Evolutionary conservation across 371 early-diverging fungal species (phyloP), one percentile per base, ranked within the genome.

Genomic region (Parasitella parasitica): DNA sequence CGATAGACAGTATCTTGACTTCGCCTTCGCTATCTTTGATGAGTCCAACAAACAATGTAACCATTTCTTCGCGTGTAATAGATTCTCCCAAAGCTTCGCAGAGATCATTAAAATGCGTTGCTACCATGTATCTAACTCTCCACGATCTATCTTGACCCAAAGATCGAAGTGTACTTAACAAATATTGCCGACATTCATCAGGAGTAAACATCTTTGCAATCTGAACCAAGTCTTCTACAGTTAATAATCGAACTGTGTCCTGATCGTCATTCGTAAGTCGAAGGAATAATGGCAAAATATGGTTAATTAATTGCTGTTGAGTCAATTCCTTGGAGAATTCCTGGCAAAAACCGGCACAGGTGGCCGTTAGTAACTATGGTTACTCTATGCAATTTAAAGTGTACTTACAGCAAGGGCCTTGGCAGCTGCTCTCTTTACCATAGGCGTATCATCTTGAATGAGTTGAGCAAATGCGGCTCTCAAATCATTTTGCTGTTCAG

Each of bases 1-100:
- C 87, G 49, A 91, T 85, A 6, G 96, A 89, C 3, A 96, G 89
- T 0, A 91, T 91, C 46, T 97, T 91, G 51, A 99, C 99, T 80
- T 99, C 99, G 1, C 97, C 97, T 78, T 99, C 99, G 65, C 85
- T 91, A 75, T 99, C 99, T 70, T 93, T 95, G 71, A 99, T 79
- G 26, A 97, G 78, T 54, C 82, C 78, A 12, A 94, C 89, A 59
- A 77, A 80, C 27, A 77, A 38, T 34, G 54, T 36, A 0, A 77
- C 73, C 54, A 75, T 39, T 8, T 77, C 80, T 51, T 77, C 80
- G 0, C 69, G 65, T 9, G 73, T 71, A 32, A 79, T 73, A 0
- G 64, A 51, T 22, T 76, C 74, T 8, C 72, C 69, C n/a, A 74
- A 60, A 1, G 73, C 70, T 34, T 73, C 69, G 48, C 74, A 78